These are phyloP conservation scores for Fusarium pilosicola DNA, from an alignment of 2,329 filamentous ascomycete species.

Conservation along the genomic window DNA sequence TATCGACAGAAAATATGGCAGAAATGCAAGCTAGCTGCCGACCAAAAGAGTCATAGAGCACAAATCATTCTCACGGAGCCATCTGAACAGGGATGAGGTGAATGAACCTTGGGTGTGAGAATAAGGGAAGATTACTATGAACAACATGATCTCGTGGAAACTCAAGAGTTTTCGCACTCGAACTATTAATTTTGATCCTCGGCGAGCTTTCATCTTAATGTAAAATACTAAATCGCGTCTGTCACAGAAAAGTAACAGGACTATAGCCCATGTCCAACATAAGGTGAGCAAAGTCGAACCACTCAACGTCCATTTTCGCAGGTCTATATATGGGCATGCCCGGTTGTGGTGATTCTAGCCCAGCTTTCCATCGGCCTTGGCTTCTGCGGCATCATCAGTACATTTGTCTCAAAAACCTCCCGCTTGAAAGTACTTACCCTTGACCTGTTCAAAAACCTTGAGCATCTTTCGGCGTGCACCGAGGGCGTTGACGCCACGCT, in stretches of 20 bases:
- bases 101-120: background rate
- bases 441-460: conserved; percentile 98
- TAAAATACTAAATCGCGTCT: conserved; percentile 1
- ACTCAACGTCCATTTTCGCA: conserved; percentile 1
- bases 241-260: conserved; percentile 10
- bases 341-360: conserved; percentile 47
- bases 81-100: background rate
- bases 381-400: conserved; percentile 60
- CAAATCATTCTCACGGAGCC: background rate
- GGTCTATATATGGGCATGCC: conserved; percentile 22
- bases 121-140: conserved; percentile 27
- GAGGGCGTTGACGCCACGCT: conserved; percentile 91
- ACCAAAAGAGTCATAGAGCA: background rate
- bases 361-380: conserved; percentile 78
- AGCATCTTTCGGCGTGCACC: conserved; percentile 97
- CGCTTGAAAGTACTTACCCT: conserved; percentile 60
- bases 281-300: conserved; percentile 3
- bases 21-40: background rate
- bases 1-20: background rate
- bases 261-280: conserved; percentile 8
- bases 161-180: conserved; percentile 10
- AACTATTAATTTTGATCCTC: conserved; percentile 24
- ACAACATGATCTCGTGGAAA: conserved; percentile 21
- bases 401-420: background rate
- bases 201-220: background rate